Percentiles rank a stretch among this genome's conserved stretches.
phyloP scores from a whole-genome alignment of 2,329 filamentous ascomycete species.

The Pseudogymnoascus sp. region DNA sequence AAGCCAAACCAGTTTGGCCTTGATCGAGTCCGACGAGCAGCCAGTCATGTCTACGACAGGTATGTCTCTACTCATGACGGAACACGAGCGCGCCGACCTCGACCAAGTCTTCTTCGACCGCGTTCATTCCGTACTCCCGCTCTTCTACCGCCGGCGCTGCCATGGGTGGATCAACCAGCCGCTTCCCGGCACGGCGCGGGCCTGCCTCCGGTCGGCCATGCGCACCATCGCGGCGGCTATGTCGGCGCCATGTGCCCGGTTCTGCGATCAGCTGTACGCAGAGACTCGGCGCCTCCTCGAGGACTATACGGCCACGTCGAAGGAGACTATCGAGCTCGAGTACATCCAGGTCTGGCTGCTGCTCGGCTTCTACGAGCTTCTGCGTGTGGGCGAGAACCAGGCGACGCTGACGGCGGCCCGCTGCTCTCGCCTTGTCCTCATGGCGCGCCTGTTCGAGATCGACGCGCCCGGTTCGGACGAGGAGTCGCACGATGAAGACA shows the following conservation, averaged over 20 bases:
- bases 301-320: background rate
- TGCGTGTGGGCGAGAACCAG: slow-evolving; percentile 28
- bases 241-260: slow-evolving; percentile 28
- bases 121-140: no score
- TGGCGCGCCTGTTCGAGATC: slow-evolving; percentile 31
- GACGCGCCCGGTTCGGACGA: slow-evolving; percentile 26
- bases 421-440: slow-evolving; percentile 32
- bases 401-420: slow-evolving; percentile 33
- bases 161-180: no score
- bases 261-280: background rate
- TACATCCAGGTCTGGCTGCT: slow-evolving; percentile 33
- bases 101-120: no score
- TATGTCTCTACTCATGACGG: no score
- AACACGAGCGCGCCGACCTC: no score
- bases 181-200: no score
- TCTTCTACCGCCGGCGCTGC: no score
- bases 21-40: no score
- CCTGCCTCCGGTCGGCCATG: slow-evolving; percentile 28
- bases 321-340: slow-evolving; percentile 22
- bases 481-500: no score
- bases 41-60: no score
- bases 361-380: slow-evolving; percentile 32
- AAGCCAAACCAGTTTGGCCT: no score
- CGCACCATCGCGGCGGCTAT: slow-evolving; percentile 31
- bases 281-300: background rate